phyloP scores from a whole-genome alignment of 2,329 filamentous ascomycete genomes.

The Xylaria sp. region DNA sequence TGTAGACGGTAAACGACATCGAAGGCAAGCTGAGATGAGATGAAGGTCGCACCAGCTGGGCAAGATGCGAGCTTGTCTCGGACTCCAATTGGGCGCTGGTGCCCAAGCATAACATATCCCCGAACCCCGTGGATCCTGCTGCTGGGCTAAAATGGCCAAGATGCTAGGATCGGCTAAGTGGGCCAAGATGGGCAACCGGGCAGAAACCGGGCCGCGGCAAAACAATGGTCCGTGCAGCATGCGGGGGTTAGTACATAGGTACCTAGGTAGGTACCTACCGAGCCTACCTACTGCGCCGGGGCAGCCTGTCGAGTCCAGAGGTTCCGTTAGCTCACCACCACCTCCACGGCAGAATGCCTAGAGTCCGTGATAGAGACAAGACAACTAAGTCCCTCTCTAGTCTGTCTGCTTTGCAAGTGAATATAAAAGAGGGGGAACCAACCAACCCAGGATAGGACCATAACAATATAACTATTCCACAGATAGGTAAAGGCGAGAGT shows the following conservation, averaged over 20 bases:
- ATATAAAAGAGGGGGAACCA: background rate
- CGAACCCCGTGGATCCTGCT: conserved; percentile 31
- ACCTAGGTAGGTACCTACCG: background rate
- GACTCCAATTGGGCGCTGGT: conserved; percentile 42
- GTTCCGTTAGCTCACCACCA: too few species aligned
- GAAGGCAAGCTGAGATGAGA: conserved; percentile 39
- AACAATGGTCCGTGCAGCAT: conserved; percentile 34
- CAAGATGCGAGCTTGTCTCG: conserved; percentile 29
- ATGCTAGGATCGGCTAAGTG: background rate
- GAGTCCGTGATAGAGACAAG: background rate
- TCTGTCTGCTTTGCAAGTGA: background rate
- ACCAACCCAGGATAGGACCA: background rate
- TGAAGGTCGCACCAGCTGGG: conserved; percentile 38
- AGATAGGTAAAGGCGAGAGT: conserved; percentile 18
- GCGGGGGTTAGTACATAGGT: background rate
- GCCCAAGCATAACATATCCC: conserved; percentile 32
- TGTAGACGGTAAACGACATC: conserved; percentile 25
- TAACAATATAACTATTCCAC: background rate
- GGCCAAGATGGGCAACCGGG: conserved; percentile 22
- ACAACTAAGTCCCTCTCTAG: background rate
- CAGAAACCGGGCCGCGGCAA: conserved; percentile 27
- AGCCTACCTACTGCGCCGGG: background rate
- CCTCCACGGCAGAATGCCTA: conserved; percentile 2
- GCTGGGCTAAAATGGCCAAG: conserved; percentile 2
- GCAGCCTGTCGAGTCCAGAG: too few species aligned